Evolutionary conservation across 345 rosid genomes (phyloP).

Genomic region (Citrus australasica): DNA sequence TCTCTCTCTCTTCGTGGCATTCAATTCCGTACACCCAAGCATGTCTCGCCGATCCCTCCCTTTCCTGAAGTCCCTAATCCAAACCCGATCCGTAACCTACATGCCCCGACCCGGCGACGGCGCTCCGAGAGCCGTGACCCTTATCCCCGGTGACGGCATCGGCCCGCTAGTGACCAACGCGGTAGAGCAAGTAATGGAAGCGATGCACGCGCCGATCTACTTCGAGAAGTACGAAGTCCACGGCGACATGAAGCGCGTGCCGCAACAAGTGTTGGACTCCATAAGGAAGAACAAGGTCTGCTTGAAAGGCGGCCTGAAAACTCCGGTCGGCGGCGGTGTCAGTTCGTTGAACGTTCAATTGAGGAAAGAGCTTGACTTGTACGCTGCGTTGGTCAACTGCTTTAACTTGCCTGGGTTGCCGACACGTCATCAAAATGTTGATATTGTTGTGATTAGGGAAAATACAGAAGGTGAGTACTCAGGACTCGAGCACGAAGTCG

Average conservation of each 20-base stretch:
- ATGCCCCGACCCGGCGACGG: slow-evolving; percentile 99
- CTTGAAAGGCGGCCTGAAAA: slow-evolving; percentile 77
- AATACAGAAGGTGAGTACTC: slow-evolving; percentile 93
- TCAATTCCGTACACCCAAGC: not conserved
- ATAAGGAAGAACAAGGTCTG: slow-evolving; percentile 90
- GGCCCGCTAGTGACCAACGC: slow-evolving; percentile 86
- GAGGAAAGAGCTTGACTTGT: slow-evolving; percentile 87
- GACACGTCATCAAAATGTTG: slow-evolving; percentile 79
- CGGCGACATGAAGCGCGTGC: slow-evolving; percentile 82
- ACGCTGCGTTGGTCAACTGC: slow-evolving; percentile 84
- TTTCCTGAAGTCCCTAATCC: slow-evolving; percentile 11
- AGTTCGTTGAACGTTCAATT: slow-evolving; percentile 80
- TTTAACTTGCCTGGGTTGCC: slow-evolving; percentile 77
- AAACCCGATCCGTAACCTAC: slow-evolving; percentile 78
- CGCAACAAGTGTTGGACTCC: slow-evolving; percentile 78
- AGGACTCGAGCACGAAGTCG: slow-evolving; percentile 93
- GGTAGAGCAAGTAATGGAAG: slow-evolving; percentile 89
- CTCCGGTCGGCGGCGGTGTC: slow-evolving; percentile 94
- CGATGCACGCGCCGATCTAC: slow-evolving; percentile 93
- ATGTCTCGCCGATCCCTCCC: slow-evolving; percentile 11
- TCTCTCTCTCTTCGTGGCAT: not conserved
- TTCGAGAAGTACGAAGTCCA: slow-evolving; percentile 78
- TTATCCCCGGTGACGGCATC: slow-evolving; percentile 93
- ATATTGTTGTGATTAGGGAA: slow-evolving; percentile 89
- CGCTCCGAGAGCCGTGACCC: slow-evolving; percentile 69